Base-by-base conservation (phyloP, 345 rosid genomes). In the Eucalyptus tenuipes region DNA sequence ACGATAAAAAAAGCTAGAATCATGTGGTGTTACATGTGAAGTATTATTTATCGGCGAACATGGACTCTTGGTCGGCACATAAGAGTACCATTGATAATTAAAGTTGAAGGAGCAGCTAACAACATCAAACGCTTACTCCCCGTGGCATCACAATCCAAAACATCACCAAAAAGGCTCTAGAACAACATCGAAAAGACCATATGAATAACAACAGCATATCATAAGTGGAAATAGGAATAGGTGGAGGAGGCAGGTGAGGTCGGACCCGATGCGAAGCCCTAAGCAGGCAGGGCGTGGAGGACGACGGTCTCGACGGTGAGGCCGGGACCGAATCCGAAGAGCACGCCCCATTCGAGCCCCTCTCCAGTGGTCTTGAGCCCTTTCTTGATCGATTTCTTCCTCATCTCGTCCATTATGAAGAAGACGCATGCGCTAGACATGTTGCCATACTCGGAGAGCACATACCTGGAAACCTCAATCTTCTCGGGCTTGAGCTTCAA, bases 291-390 rank as follows among this genome's bases (percentile, higher is more conserved):
- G 49, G 87, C 90, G 45, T 91, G 96, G 25, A 94, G 93, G 20
- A 92, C 96, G 33, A 94, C 91, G 2, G 93, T 93, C 91, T 94
- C 95, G 71, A 92, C 91, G 15, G 95, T 92, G 22, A 94, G 89
- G 5, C 96, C 95, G 13, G 96, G 95, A 42, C 95, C 95, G 75
- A 94, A 92, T 13, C 95, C 95, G 12, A 94, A 90, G 31, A 92
- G 91, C 27, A 93, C 94, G 2, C 96, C 96, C 96, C 96, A 94
- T 13, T 94, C 95, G 6, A 92, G 89, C 81, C 94, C 96, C 33
- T 94, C 94, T 40, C 96, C 94, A 1, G 94, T 91, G 13, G 94
- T 90, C 80, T 84, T 49, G 4, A 89, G 87, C 52, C 93, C 93
- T 7, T 91, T 87, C 29, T 90, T 88, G 2, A 33, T 86, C 2